Evolutionary conservation across 768 basidiomycete species (phyloP), one percentile per base, ranked within the genome.

Genomic region (Chalciporus chontae): DNA sequence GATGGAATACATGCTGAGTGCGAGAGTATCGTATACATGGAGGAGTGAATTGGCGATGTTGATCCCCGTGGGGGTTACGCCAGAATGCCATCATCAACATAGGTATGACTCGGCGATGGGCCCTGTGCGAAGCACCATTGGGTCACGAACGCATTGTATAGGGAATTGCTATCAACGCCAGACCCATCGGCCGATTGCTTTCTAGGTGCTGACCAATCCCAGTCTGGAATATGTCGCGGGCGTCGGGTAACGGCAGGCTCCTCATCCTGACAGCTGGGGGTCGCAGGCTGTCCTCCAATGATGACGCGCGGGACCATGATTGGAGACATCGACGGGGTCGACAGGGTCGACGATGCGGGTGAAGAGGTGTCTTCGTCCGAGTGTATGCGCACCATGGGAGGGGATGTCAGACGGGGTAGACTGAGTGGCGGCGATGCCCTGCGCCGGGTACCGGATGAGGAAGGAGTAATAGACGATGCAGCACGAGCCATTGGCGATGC

Each of bases 61-160:
- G 19, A n/a, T 23, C 5, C 13, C 13, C 24, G 27, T 8, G 13
- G 8, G 2, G 8, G n/a, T 63, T 26, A 67, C 6, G 55, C 51
- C 50, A 66, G 47, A 38, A 68, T 55, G 10, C 45, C 59, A 4
- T 46, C 49, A 5, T 48, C 50, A 9, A 45, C 43, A 45, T 59
- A 62, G 2, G n/a, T 19, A 37, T 53, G 51, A 8, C 40, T 52
- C 48, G 47, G 71, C 46, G 58, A 71, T 61, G 64, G 64, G 45
- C 40, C 73, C 55, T 77, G 74, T 8, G 81, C 82, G 64, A 86
- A 86, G 63, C 84, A 85, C 84, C 84, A 86, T 61, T 83, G 78
- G 47, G 70, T 58, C 43, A 85, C 77, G 51, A 85, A 80, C 19
- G 81, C 80, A 47, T 84, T 76, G 58, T 85, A 85, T 14, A 68